These are phyloP conservation scores for Ustilago tritici DNA, from an alignment of 1,284 basidiomycete genomes.

Conservation along the genomic window DNA sequence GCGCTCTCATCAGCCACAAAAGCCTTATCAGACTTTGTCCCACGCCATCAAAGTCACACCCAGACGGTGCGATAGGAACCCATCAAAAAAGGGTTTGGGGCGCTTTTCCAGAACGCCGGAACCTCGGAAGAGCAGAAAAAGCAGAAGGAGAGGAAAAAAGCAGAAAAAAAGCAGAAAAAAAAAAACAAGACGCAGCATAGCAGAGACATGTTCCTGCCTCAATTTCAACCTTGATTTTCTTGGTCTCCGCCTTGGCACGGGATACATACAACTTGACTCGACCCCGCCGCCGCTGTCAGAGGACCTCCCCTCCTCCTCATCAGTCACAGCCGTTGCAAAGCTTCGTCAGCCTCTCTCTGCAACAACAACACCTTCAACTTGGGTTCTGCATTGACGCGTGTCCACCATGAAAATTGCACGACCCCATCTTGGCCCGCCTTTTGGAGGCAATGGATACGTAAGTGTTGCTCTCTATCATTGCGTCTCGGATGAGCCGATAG, in stretches of 20 bases:
- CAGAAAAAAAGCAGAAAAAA: neutral
- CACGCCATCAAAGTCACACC: conserved; percentile 1
- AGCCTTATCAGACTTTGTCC: conserved; percentile 3
- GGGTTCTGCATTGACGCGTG: neutral
- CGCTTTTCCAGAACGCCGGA: neutral
- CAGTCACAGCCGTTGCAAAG: conserved; percentile 4
- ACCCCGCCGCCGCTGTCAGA: neutral
- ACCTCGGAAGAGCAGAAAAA: neutral
- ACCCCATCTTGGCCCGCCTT: conserved; percentile 29
- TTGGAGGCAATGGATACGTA: conserved; percentile 40
- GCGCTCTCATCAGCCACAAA: conserved; percentile 2
- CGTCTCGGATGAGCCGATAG: neutral
- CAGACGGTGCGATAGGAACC: neutral
- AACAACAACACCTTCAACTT: neutral
- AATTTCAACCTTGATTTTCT: neutral
- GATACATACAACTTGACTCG: conserved; percentile 3
- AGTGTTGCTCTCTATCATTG: conserved; percentile 14
- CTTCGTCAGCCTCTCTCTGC: neutral
- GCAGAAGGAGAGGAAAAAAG: neutral
- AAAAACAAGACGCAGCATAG: neutral
- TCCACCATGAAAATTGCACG: conserved; percentile 39
- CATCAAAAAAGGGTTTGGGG: neutral
- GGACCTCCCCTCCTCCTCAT: neutral
- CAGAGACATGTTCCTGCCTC: conserved; percentile 3
- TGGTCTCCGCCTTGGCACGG: neutral